A percentile compares a stretch with the other conserved stretches of the same genome.
These are phyloP conservation scores for Bauhinia variegata DNA, from an alignment of 306 rosid species.

Conservation along the genomic window DNA sequence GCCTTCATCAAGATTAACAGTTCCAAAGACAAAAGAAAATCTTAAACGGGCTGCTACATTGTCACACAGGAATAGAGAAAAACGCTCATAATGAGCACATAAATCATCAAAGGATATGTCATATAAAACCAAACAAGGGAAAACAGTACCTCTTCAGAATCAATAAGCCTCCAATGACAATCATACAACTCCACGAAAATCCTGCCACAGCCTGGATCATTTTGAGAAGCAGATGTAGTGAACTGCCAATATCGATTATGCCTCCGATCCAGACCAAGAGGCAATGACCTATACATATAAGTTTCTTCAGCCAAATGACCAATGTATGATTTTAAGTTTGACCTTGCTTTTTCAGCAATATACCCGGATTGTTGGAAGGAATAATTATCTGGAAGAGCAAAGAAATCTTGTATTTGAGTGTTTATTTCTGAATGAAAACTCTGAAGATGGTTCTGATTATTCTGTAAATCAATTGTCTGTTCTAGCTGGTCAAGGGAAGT, in stretches of 20 bases:
- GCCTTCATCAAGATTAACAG: constrained; percentile 23
- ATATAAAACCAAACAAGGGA: constrained; percentile 24
- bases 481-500: constrained; percentile 42
- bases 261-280: constrained; percentile 84
- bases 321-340: constrained; percentile 62
- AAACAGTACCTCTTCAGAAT: constrained; percentile 68
- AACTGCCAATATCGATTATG: constrained; percentile 81
- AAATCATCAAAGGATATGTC: constrained; percentile 16
- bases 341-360: constrained; percentile 58
- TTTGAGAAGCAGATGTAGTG: constrained; percentile 59
- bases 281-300: constrained; percentile 64
- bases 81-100: constrained; percentile 17
- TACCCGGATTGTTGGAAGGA: constrained; percentile 51
- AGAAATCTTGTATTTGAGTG: constrained; percentile 49
- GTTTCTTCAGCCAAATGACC: constrained; percentile 73
- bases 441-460: constrained; percentile 35
- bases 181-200: constrained; percentile 72
- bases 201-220: constrained; percentile 86
- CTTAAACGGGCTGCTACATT: background rate
- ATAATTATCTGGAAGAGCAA: constrained; percentile 48
- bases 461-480: constrained; percentile 37
- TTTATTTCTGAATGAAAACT: constrained; percentile 51
- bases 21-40: background rate
- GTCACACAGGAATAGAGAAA: constrained; percentile 14
- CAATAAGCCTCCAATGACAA: constrained; percentile 75